Evolutionary conservation across 495 filamentous ascomycete species (phyloP), one percentile per base, ranked within the genome.

Genomic region (Aspergillus cristatus): DNA sequence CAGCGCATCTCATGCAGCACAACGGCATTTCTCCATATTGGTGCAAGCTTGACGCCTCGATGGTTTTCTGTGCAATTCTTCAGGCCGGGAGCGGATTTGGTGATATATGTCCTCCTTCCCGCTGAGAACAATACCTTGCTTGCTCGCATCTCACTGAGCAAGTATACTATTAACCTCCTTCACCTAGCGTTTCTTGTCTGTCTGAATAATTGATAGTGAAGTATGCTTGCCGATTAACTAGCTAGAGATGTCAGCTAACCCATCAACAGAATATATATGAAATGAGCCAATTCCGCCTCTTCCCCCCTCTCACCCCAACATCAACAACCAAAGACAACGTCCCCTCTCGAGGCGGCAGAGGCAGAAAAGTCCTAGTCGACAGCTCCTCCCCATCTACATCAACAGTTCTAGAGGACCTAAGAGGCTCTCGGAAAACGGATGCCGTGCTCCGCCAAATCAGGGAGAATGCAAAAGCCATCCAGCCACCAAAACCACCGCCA

Each of bases 231-330:
- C 15, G n/a, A n/a, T n/a, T n/a, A n/a, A n/a, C 30, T 32, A 14
- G 34, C 34, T 22, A 15, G 22, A 7, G n/a, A 24, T 6, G 6
- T 24, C 18, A 1, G 8, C 20, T 24, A n/a, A n/a, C n/a, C n/a
- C n/a, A n/a, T n/a, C 20, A 8, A 24, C 20, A 24, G 20, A 24
- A 24, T 24, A 8, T 4, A 24, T 24, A 4, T 8, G 8, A 53
- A 17, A 65, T 63, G 61, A 65, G 48, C 45, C 63, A 66, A 40
- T 70, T 78, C 38, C 68, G 74, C 46, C 53, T 78, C 32, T 77
- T 78, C 35, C 74, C 74, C 26, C 57, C 74, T 14, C 63, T 67
- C 18, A 61, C 67, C 8, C 56, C 57, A 37, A 64, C 54, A 35
- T 45, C 45, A n/a, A n/a, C n/a, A n/a, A n/a, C 56, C 57, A 37